These are phyloP conservation scores for Cladochytrium replicatum DNA, from an alignment of 192 early-diverging fungal species.

Conservation along the genomic window DNA sequence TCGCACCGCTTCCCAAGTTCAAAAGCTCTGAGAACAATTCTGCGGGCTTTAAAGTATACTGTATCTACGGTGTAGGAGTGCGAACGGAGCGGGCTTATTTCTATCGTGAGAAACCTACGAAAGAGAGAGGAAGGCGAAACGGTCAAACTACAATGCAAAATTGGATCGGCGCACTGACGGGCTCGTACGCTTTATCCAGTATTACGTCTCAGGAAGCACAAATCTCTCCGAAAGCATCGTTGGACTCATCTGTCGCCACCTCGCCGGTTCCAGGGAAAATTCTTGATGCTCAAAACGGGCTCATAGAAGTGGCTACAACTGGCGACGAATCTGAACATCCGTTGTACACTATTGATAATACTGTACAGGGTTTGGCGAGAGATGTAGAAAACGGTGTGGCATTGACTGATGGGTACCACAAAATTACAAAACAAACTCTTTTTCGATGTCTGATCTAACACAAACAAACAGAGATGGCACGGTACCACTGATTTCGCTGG, in stretches of 20 bases:
- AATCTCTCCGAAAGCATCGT: too few relatives aligned
- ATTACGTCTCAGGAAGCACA: too few relatives aligned
- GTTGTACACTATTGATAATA: conserved; percentile 8
- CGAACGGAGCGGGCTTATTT: conserved; percentile 76
- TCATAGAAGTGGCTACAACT: neutral
- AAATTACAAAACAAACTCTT: neutral
- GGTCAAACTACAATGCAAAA: too few relatives aligned
- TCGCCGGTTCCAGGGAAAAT: too few relatives aligned
- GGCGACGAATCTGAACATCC: neutral
- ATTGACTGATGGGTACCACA: conserved; percentile 54
- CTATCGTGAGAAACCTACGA: conserved; percentile 38
- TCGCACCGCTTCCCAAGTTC: conserved; percentile 50
- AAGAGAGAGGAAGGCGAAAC: too few relatives aligned
- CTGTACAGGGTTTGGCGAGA: conserved; percentile 38
- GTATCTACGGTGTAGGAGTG: conserved; percentile 71
- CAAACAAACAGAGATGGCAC: conserved; percentile 67
- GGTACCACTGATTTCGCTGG: conserved; percentile 73
- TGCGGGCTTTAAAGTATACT: conserved; percentile 67
- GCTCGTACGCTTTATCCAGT: too few relatives aligned
- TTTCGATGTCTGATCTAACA: neutral
- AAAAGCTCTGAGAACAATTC: neutral
- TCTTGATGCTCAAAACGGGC: too few relatives aligned
- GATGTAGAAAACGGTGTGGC: conserved; percentile 60
- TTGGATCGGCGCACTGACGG: too few relatives aligned
- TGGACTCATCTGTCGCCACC: too few relatives aligned